Base-by-base conservation (phyloP, 352 stramenopile genomes). In the Phytopythium oedochilum region DNA sequence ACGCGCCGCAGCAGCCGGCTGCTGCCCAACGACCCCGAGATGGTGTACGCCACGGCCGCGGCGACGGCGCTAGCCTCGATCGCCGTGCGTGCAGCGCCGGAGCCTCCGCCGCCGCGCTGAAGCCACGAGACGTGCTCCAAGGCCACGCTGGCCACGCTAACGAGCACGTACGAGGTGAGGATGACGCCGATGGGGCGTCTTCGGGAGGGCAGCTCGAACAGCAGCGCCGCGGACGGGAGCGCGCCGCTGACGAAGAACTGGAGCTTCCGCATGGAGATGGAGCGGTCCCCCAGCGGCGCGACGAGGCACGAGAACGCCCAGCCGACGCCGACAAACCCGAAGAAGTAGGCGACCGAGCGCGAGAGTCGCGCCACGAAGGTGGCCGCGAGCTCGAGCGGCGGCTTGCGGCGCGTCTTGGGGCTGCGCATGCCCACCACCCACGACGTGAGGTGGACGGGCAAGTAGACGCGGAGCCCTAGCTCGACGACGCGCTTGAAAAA, bases 401-500 rank as follows among this genome's bases (percentile, higher is more conserved):
- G 65, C 45, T 70, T 78, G 26, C 60, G 38, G 11, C 78, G 75
- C 22, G 70, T 65, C 54, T 73, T 68, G 20, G 53, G 31, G 34
- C 71, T 71, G 39, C 78, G 73, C 25, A 85, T 61, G 18, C 73
- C 66, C 12, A 83, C 25, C 6, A 81, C 20, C 68, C 64, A 85
- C 38, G 78, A 66, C n/a, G 63, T 79, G 0, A 85, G 34, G 53
- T 88, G 78, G 25, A 86, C 78, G 0, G 78, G 78, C 17, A 81
- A 44, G 45, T 86, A 88, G 36, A 88, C 59, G 18, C 64, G 68
- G 22, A 85, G 64, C 2, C 66, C 75, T 17, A 71, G 63, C 12
- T 44, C 42, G 17, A 80, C 59, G 44, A 77, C 64, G 20, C 69
- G 68, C 42, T 36, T 46, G n/a, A 80, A 20, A 14, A 85, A 83